Base-by-base conservation (phyloP, 306 rosid species). In the Trifolium fragiferum region DNA sequence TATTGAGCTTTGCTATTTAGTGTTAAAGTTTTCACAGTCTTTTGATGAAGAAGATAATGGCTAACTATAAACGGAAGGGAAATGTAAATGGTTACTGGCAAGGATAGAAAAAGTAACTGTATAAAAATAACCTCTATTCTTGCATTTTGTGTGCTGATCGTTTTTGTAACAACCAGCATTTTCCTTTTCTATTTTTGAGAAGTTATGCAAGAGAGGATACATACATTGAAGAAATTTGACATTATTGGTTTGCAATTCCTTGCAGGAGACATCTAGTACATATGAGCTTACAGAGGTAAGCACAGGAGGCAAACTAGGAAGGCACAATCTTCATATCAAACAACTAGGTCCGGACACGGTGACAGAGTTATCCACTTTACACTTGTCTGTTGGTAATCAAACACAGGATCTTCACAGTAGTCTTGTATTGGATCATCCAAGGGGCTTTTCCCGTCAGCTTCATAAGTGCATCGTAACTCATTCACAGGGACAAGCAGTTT, bases 391-490 rank as follows among this genome's bases (percentile, higher is more conserved):
- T 19, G 84, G 86, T 13, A 80, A 92, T 76, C 99, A 92, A 81
- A 90, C 96, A 40, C 99, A 94, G 80, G 99, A 94, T 86, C 86
- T 94, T 32, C 99, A 90, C 62, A 94, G 99, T 75, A 81, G 84
- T 3, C 83, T 94, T 58, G 87, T 90, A 61, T 80, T 94, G 23
- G 95, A 94, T 83, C 96, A 94, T 84, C 99, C 97, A 14, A 85
- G 96, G 54, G 99, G 95, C 47, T 88, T 82, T 85, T 88, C 99
- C 9, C 88, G 95, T 47, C 99, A 94, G 71, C 96, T 94, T 69
- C 99, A 94, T 68, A 94, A 94, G 76, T 94, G 96, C 70, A 92
- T 92, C 6, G 93, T 94, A n/a, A 32, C 99, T 30, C 97, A 94
- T 84, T 81, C 99, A 9, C 81, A 30, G 59, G 99, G 97, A 53